These are phyloP conservation scores for Colletotrichum tamarilloi DNA, from an alignment of 2,329 filamentous ascomycete genomes.

Conservation along the genomic window DNA sequence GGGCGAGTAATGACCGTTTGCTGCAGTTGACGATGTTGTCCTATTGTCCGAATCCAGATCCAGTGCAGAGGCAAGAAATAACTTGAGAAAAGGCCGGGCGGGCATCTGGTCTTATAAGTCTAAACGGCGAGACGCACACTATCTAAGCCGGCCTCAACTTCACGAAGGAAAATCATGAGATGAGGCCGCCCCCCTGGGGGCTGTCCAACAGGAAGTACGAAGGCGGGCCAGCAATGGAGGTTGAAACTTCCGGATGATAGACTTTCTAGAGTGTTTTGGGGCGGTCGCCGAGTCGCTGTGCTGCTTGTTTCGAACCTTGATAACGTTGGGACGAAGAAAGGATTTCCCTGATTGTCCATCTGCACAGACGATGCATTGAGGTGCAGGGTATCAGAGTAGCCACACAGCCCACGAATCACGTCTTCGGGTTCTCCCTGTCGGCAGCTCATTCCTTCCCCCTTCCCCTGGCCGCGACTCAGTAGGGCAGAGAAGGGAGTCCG, in stretches of 20 bases:
- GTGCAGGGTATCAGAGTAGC: conserved; percentile 18
- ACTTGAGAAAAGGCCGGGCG: not conserved
- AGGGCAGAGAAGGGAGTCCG: conserved; percentile 9
- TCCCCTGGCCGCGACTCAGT: not conserved
- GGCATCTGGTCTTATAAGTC: conserved; percentile 22
- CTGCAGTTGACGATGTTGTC: conserved; percentile 22
- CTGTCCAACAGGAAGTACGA: not conserved
- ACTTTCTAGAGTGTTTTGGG: conserved; percentile 35
- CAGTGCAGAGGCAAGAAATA: not conserved
- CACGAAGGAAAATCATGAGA: conserved; percentile 1
- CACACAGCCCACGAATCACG: conserved; percentile 10
- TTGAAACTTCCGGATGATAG: conserved; percentile 29
- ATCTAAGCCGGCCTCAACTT: not conserved
- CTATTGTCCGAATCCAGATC: conserved; percentile 31
- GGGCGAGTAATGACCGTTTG: conserved; percentile 28
- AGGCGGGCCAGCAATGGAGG: not conserved
- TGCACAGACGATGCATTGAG: conserved; percentile 33
- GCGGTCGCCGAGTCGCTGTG: conserved; percentile 25
- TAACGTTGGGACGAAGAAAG: conserved; percentile 21
- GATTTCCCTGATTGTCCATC: conserved; percentile 29
- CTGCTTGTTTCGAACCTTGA: conserved; percentile 34
- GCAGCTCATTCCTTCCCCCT: not conserved
- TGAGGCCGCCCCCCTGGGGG: not conserved
- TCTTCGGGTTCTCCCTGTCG: not conserved
- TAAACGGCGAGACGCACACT: not conserved